Percentiles rank a stretch among this genome's conserved stretches.
Evolutionary conservation across 129 eudicot species (phyloP).

Genomic region (Chrysanthemum makinoi): DNA sequence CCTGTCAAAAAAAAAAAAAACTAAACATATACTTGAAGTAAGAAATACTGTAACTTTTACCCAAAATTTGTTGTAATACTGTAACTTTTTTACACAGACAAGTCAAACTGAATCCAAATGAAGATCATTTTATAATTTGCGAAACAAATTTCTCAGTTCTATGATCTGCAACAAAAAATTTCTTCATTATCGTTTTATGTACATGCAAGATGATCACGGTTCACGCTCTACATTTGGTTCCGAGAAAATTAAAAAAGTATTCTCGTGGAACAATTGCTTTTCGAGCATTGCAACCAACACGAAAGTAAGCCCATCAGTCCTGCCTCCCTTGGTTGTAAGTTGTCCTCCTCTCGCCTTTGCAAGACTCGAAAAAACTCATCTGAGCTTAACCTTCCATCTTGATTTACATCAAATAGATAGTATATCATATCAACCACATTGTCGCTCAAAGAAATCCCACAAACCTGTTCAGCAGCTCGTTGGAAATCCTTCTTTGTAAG

Average conservation of each 20-base stretch:
- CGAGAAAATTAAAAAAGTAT: constrained; percentile 21
- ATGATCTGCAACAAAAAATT: background rate
- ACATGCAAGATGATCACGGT: background rate
- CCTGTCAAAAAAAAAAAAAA: no score
- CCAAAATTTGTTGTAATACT: no score
- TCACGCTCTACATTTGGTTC: background rate
- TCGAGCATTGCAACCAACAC: constrained; percentile 78
- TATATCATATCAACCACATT: constrained; percentile 68
- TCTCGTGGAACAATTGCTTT: constrained; percentile 39
- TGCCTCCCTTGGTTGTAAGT: constrained; percentile 40
- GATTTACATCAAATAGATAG: constrained; percentile 65
- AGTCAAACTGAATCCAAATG: no score
- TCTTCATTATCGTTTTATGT: background rate
- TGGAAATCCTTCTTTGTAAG: constrained; percentile 72
- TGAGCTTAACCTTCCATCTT: constrained; percentile 73
- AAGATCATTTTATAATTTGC: background rate
- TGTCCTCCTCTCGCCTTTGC: constrained; percentile 73
- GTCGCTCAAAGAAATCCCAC: constrained; percentile 62
- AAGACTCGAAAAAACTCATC: constrained; percentile 84
- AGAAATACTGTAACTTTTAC: no score
- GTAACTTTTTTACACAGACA: background rate
- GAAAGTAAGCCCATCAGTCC: constrained; percentile 57
- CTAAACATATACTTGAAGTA: no score
- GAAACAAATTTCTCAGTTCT: background rate
- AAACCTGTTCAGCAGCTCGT: constrained; percentile 76